Percentiles rank a stretch among this genome's conserved stretches.
Conservation (phyloP, 1,284 basidiomycete genomes). For the Apiotrichum gracile region DNA sequence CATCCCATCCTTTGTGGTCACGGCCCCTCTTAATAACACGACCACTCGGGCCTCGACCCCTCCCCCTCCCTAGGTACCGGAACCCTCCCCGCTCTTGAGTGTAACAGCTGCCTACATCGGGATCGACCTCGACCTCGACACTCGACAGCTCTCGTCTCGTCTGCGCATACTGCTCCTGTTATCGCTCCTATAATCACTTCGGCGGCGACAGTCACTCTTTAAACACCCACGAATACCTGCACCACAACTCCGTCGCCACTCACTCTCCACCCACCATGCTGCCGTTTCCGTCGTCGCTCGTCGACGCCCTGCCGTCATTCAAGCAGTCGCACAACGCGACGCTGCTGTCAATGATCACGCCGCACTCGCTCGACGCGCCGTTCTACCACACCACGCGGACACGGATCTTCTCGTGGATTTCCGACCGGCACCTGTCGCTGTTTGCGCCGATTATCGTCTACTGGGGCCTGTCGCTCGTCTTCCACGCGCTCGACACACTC, state of each 20-base stretch:
- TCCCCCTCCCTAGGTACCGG: no score
- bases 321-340: constrained; percentile 30
- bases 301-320: constrained; percentile 17
- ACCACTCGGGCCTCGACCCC: no score
- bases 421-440: constrained; percentile 70
- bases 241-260: not conserved
- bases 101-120: no score
- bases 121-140: no score
- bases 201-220: not conserved
- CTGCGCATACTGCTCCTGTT: not conserved
- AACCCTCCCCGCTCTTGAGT: no score
- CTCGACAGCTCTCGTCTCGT: no score
- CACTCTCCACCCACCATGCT: constrained; percentile 1
- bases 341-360: constrained; percentile 35
- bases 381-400: constrained; percentile 60
- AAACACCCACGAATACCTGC: not conserved
- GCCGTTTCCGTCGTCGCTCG: constrained; percentile 5
- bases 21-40: not conserved
- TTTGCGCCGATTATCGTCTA: constrained; percentile 75
- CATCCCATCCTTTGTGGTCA: not conserved
- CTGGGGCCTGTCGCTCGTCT: constrained; percentile 76
- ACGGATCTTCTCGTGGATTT: constrained; percentile 55
- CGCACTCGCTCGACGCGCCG: constrained; percentile 32
- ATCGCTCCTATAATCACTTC: not conserved
- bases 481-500: constrained; percentile 71